Evolutionary conservation across 306 rosid species (phyloP), one percentile per base, ranked within the genome.

Genomic region (Fragaria vesca): DNA sequence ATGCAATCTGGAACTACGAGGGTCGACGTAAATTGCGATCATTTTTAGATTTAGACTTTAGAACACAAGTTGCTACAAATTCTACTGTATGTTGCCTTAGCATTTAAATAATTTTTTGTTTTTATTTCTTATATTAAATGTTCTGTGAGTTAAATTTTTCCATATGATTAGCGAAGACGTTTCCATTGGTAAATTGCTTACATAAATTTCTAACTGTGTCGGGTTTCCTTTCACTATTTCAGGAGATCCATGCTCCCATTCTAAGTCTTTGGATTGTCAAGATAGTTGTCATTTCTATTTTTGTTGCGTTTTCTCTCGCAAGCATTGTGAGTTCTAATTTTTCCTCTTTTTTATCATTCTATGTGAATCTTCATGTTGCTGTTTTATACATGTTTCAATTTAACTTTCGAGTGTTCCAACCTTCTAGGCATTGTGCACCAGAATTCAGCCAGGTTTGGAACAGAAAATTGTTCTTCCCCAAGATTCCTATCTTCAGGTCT

Each of bases 181-280:
- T 55, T 58, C 11, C 50, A 15, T 8, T 61, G 36, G 13, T 20
- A 61, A 34, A 45, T 74, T 63, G 21, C 20, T 57, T 70, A 18
- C 76, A 47, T 24, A 72, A 43, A 21, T 72, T 81, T 77, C 73
- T 81, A 75, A 80, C 66, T 20, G 24, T 51, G 38, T 42, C 72
- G 55, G 46, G 16, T 51, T 58, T 75, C 46, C 52, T 75, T 81
- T 76, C 85, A 16, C 66, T 55, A 83, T 89, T 81, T 57, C 96
- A 95, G 99, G 99, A 91, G 80, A 92, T 95, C 87, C 99, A 95
- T 72, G 97, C 97, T 74, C 97, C 99, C 69, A 82, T 90, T 81
- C 96, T 95, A 63, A 91, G 97, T 80, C 75, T 93, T 71, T 87
- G 97, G 99, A 90, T 86, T 68, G 97, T 95, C 66, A 93, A 93